Base-by-base conservation (phyloP, 495 filamentous ascomycete genomes). In the Bacidia gigantensis region DNA sequence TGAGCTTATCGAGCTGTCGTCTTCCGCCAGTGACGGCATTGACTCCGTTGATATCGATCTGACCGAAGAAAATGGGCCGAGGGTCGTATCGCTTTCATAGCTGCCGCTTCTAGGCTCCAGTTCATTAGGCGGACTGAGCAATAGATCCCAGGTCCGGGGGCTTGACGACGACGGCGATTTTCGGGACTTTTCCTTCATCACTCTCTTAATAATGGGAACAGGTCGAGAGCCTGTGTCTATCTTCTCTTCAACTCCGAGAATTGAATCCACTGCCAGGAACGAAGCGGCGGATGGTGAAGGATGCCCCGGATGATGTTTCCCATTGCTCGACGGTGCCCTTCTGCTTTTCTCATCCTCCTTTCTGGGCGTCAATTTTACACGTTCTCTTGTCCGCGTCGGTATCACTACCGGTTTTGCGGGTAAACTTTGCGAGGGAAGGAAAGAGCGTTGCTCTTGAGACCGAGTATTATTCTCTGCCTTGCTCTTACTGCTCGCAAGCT, bases 41-140 rank as follows among this genome's bases (percentile, higher is more conserved):
- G 80, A 84, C 44, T 79, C 78, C 17, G 66, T 74, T 22, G 79
- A 84, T 23, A 72, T 59, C 11, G 80, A 81, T 25, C 70, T 67
- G 1, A 65, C 58, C 1, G 77, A 81, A 14, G 60, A 68, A 10
- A 63, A 57, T 10, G 62, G 52, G 20, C 67, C 70, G 17, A 61
- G 53, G n/a, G 69, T 70, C 3, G 58, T 64, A n/a, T 73, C 69
- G 48, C 67, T 68, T 26, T 51, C 64, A 25, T 58, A 46, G 3
- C 63, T 49, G 17, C 60, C 58, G 29, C 60, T 62, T 7, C 72
- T 69, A n/a, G 53, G 55, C 2, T 72, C 66, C n/a, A 22, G 26
- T 2, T 65, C 62, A 18, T 71, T 67, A 0, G 72, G 73, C 3
- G 72, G 70, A 25, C 68, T 73, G 25, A 77, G 63, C 2, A 77